Base-by-base conservation (phyloP, 2,329 filamentous ascomycete species). In the Didymellaceae sp. region DNA sequence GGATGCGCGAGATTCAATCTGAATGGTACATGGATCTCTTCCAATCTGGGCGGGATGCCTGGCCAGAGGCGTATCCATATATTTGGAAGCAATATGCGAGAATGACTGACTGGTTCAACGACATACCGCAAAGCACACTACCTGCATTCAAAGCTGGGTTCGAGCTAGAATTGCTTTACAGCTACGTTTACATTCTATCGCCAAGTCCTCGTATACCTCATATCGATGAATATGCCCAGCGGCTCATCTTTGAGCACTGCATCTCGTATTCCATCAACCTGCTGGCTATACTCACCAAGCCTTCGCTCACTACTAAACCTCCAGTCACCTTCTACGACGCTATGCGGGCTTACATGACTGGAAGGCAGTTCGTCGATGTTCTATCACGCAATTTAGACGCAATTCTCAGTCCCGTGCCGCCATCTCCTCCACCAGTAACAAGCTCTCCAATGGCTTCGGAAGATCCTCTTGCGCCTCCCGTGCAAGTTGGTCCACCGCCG, bases 301-400 rank as follows among this genome's bases (percentile, higher is more conserved):
- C 59, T 72, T 83, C 58, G 71, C 82, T 4, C 74, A 78, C 24
- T 82, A 85, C 66, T 53, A 80, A 82, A 13, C 83, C 87, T 4
- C 88, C 93, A 42, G 84, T 94, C 63, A 93, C 90, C 1, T 96
- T 92, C 62, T 87, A 95, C 65, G 93, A 97, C 67, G 89, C 91
- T 1, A 82, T 96, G 65, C 86, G 92, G 43, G 86, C 90, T 1
- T 94, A 90, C 65, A 96, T 84, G 73, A 82, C 84, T 1, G 82
- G 81, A 13, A 76, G 77, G 34, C 80, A 82, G 45, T 82, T 87
- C 43, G 74, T 86, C 21, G 78, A 83, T 50, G 75, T 84, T 1
- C 66, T 87, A 17, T 78, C 77, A 45, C 75, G 79, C n/a, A 79
- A 81, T 59, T 76, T 78, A 31, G 79, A 85, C 9, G 62, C 65